Evolutionary conservation across 805 yeast species (phyloP).

Genomic region (Metschnikowia corniflorae): DNA sequence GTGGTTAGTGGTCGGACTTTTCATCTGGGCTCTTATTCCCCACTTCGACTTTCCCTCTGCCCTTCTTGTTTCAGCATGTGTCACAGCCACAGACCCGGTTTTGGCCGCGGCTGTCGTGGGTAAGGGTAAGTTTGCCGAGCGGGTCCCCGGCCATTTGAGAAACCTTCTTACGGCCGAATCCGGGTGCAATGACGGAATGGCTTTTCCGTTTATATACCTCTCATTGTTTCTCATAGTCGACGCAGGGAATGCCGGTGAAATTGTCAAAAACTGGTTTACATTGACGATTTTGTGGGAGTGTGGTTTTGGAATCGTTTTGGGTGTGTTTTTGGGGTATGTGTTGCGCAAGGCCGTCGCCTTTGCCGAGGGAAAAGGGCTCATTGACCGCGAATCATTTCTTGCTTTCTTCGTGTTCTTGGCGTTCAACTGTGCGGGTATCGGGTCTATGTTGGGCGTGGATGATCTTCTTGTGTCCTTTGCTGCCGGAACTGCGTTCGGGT

Average conservation of each 20-base stretch:
- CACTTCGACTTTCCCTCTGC: constrained; percentile 68
- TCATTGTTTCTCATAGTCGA: constrained; percentile 67
- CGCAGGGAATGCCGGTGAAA: constrained; percentile 59
- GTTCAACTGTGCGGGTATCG: constrained; percentile 82
- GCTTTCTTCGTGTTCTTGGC: constrained; percentile 82
- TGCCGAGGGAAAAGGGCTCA: constrained; percentile 65
- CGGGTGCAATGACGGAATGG: constrained; percentile 94
- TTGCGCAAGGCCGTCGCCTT: constrained; percentile 69
- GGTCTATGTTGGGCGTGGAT: constrained; percentile 83
- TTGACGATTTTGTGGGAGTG: constrained; percentile 80
- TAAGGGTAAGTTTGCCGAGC: constrained; percentile 83
- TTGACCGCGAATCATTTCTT: constrained; percentile 85
- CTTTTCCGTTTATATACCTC: constrained; percentile 80
- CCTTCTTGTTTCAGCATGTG: constrained; percentile 76
- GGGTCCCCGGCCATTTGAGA: constrained; percentile 91
- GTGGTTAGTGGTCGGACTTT: constrained; percentile 79
- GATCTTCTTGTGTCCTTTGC: constrained; percentile 86
- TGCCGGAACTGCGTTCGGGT: constrained; percentile 89
- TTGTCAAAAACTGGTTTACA: constrained; percentile 76
- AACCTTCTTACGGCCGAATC: constrained; percentile 81
- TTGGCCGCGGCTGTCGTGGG: constrained; percentile 95
- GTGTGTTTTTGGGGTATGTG: constrained; percentile 64
- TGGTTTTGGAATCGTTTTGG: constrained; percentile 71
- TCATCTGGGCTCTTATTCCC: constrained; percentile 76
- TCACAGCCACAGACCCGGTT: constrained; percentile 94